Evolutionary conservation across 2,329 filamentous ascomycete genomes (phyloP), one percentile per base, ranked within the genome.

Genomic region (Xylaria sp.): DNA sequence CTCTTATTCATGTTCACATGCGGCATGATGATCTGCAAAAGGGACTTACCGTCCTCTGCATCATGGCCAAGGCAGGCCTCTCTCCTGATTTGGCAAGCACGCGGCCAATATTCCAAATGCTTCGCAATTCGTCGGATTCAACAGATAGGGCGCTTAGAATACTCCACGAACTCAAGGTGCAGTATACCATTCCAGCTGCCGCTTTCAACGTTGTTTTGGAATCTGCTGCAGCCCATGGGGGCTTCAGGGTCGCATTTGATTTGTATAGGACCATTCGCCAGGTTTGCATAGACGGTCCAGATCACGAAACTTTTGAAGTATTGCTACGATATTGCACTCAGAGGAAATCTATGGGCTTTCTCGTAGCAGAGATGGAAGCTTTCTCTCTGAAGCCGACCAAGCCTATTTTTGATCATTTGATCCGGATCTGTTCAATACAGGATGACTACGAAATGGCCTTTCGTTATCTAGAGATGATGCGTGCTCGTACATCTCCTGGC

Each of bases 1-100:
- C 91, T 32, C 84, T 97, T 32, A 82, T 94, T 7, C 89, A 93
- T 65, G 86, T 91, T 4, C 93, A 97, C 75, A 83, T 89, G 12
- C 81, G 82, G 3, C 75, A 78, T 3, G 83, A 84, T 1, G 89
- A 96, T 70, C 75, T 95, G 8, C 80, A 82, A 28, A 87, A 89
- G 30, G 91, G 92, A 0, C 84, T 97, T 41, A 86, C 87, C 46
- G 85, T 92, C 1, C 83, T 97, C 18, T 88, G 87, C 71, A 90
- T 93, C 76, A 96, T 97, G 91, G 81, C 87, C 25, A 84, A 87
- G 67, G 87, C 89, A 20, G 88, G 89, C 5, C 77, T 90, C 5
- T 77, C 84, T 45, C 83, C 89, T 3, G 85, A 87, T 39, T 76
- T 84, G 4, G 85, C 82, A 15, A 90, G 87, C 63, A 93, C 91